phyloP scores from a whole-genome alignment of 2,329 filamentous ascomycete genomes.

The Zymoseptoria crescenta region DNA sequence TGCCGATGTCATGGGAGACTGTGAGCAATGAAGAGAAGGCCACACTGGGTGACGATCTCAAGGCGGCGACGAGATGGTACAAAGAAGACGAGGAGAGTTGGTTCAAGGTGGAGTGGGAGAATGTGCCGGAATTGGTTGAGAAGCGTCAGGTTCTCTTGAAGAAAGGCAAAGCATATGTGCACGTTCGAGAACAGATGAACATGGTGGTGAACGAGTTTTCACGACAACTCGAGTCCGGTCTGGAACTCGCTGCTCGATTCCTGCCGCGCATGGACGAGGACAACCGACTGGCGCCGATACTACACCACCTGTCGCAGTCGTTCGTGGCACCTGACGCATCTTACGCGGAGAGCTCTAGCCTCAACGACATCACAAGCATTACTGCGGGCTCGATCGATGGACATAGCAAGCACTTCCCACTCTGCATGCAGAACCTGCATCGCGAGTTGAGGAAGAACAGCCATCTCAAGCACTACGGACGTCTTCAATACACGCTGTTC shows the following conservation, averaged over 20 bases:
- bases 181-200: slow-evolving; percentile 74
- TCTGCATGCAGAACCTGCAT: slow-evolving; percentile 92
- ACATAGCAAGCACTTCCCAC: slow-evolving; percentile 74
- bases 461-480: slow-evolving; percentile 87
- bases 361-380: slow-evolving; percentile 62
- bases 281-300: slow-evolving; percentile 71
- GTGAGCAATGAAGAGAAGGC: slow-evolving; percentile 73
- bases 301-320: slow-evolving; percentile 83
- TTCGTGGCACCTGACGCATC: slow-evolving; percentile 85
- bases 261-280: slow-evolving; percentile 92
- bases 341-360: slow-evolving; percentile 56
- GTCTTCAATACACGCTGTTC: slow-evolving; percentile 92
- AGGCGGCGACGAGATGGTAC: slow-evolving; percentile 47
- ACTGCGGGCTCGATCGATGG: slow-evolving; percentile 71
- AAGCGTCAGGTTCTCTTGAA: slow-evolving; percentile 66
- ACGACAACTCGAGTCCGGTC: slow-evolving; percentile 64
- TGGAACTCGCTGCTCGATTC: slow-evolving; percentile 87
- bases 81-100: slow-evolving; percentile 70
- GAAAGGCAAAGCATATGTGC: slow-evolving; percentile 83
- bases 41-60: slow-evolving; percentile 55
- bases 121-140: slow-evolving; percentile 85
- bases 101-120: slow-evolving; percentile 96
- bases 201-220: slow-evolving; percentile 88
- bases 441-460: slow-evolving; percentile 75
- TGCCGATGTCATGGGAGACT: slow-evolving; percentile 78